A percentile compares a stretch with the other conserved stretches of the same genome.
Conservation (phyloP, 148 eudicot genomes). For the Camellia granthamiana region DNA sequence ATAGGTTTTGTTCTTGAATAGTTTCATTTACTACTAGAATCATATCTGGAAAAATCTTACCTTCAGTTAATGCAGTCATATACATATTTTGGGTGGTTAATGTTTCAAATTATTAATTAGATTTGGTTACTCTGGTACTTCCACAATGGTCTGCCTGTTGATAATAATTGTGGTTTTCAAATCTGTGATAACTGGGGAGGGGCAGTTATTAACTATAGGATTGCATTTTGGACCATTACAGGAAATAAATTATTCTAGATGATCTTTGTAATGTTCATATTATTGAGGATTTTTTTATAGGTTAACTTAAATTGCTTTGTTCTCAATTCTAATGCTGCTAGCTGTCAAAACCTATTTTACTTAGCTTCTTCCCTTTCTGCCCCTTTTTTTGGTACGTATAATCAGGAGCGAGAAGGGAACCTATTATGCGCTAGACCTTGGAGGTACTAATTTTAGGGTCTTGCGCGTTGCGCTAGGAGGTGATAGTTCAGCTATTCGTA, state of each 20-base stretch:
- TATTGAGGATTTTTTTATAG: not conserved
- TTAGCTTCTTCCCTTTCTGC: not conserved
- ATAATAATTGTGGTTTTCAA: not conserved
- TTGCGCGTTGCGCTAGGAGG: conserved; percentile 74
- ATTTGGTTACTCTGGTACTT: not conserved
- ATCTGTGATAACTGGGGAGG: not conserved
- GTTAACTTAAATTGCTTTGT: not conserved
- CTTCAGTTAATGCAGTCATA: not conserved
- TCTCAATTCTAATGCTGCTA: not conserved
- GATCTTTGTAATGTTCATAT: not conserved
- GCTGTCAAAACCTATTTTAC: not conserved
- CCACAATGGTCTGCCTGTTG: conserved; percentile 3
- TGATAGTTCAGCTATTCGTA: conserved; percentile 42
- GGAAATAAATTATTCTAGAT: conserved; percentile 4
- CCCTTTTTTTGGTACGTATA: not conserved
- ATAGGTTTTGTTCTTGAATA: not conserved
- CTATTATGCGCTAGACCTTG: conserved; percentile 82
- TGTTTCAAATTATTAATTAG: not conserved
- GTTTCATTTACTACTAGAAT: not conserved
- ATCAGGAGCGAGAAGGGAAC: conserved; percentile 80
- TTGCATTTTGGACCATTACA: not conserved
- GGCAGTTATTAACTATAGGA: not conserved
- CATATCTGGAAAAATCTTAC: not conserved
- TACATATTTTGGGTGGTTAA: not conserved
- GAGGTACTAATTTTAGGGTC: conserved; percentile 88